Conservation (phyloP, 345 rosid species). For the Hibiscus trionum region DNA sequence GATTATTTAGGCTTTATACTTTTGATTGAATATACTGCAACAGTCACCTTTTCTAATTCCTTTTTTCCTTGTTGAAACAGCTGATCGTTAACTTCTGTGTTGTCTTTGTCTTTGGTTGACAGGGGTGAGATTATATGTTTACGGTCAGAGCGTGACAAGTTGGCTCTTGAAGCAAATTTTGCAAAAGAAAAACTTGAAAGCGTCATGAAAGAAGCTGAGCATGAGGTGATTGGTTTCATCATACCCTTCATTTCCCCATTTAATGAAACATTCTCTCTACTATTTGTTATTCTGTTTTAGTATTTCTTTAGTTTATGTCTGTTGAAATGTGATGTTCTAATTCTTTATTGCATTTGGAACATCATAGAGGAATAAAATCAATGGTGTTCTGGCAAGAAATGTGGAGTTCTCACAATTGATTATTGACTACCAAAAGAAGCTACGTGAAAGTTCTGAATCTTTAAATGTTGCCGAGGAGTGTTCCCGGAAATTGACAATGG, state of each 20-base stretch:
- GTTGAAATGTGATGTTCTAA: slow-evolving; percentile 7
- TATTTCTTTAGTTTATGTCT: not conserved
- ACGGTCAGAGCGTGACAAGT: slow-evolving; percentile 73
- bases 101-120: slow-evolving; percentile 9
- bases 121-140: slow-evolving; percentile 67
- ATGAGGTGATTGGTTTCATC: slow-evolving; percentile 39
- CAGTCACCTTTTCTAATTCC: not conserved
- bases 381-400: slow-evolving; percentile 63
- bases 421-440: slow-evolving; percentile 66
- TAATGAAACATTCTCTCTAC: not conserved
- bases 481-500: slow-evolving; percentile 71
- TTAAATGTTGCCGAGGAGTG: slow-evolving; percentile 64
- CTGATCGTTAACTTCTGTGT: not conserved
- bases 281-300: not conserved
- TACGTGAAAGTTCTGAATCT: slow-evolving; percentile 75
- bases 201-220: slow-evolving; percentile 69
- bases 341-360: slow-evolving; percentile 15
- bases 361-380: slow-evolving; percentile 59
- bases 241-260: not conserved
- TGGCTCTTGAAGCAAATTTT: slow-evolving; percentile 64
- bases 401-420: slow-evolving; percentile 82
- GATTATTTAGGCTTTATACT: not conserved
- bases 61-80: not conserved
- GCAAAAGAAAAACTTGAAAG: slow-evolving; percentile 65
- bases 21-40: not conserved